Percentiles rank a stretch among this genome's conserved stretches.
Conservation (phyloP, 2,329 filamentous ascomycete genomes). For the Hawksworthiomyces lignivorus region DNA sequence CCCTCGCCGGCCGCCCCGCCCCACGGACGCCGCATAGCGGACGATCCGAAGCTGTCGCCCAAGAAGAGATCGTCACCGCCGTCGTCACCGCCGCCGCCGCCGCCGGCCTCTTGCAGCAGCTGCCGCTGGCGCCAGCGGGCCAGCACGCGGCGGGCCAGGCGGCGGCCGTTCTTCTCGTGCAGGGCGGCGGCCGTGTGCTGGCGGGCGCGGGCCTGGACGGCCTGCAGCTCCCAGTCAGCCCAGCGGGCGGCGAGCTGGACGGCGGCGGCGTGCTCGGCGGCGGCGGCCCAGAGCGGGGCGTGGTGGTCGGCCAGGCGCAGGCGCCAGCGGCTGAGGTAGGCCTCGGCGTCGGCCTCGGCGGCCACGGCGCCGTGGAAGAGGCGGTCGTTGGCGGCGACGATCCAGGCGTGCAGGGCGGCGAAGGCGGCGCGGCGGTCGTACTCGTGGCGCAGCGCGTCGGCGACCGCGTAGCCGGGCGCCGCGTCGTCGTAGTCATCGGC, state of each 20-base stretch:
- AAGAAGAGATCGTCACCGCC: neutral
- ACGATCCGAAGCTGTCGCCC: too few species aligned
- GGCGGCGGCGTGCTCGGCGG: constrained; percentile 12
- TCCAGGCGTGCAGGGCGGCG: constrained; percentile 15
- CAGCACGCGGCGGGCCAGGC: constrained; percentile 13
- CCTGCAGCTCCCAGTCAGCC: constrained; percentile 18
- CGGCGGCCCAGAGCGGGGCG: constrained; percentile 8
- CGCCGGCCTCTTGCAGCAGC: neutral
- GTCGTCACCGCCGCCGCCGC: neutral
- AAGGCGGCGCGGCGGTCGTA: constrained; percentile 6
- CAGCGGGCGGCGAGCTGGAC: constrained; percentile 5
- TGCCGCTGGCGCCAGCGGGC: constrained; percentile 13
- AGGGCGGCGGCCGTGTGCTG: constrained; percentile 15
- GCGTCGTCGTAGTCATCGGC: neutral
- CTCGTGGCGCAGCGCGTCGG: constrained; percentile 9
- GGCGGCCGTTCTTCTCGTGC: constrained; percentile 16
- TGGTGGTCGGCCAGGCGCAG: constrained; percentile 1
- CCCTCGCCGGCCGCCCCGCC: neutral
- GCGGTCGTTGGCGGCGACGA: constrained; percentile 16
- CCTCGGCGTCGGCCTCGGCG: constrained; percentile 14
- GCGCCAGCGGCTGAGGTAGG: constrained; percentile 14
- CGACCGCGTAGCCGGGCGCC: neutral
- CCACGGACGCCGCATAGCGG: constrained; percentile 1
- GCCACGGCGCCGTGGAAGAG: constrained; percentile 14
- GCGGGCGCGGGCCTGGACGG: constrained; percentile 15